A percentile compares a stretch with the other conserved stretches of the same genome.
Evolutionary conservation across 129 eudicot species (phyloP).

Genomic region (Flaveria trinervia): DNA sequence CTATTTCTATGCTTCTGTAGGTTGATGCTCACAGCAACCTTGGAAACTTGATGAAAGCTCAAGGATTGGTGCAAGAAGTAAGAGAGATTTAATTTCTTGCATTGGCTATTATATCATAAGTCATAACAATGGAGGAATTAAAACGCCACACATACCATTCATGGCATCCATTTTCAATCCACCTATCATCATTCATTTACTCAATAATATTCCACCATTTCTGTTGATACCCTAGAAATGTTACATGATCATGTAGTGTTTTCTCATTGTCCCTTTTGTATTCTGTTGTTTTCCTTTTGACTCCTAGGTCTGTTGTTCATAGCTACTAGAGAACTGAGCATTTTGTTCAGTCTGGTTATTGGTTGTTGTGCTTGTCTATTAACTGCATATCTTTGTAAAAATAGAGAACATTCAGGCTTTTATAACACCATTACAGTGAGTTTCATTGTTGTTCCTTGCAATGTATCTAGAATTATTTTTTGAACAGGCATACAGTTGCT

Average conservation of each 20-base stretch:
- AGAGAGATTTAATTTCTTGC: conserved; percentile 11
- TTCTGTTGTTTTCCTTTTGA: conserved; percentile 21
- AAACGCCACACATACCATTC: background rate
- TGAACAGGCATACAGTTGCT: conserved; percentile 86
- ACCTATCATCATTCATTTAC: background rate
- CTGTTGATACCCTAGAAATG: background rate
- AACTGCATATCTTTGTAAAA: conserved; percentile 16
- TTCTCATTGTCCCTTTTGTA: conserved; percentile 24
- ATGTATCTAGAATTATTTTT: conserved; percentile 22
- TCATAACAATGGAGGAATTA: conserved; percentile 18
- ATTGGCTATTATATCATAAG: conserved; percentile 7
- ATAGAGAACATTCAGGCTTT: conserved; percentile 9
- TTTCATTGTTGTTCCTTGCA: background rate
- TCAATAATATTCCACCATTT: background rate
- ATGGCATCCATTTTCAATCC: conserved; percentile 5
- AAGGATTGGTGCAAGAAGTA: conserved; percentile 90
- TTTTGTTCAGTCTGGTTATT: conserved; percentile 25
- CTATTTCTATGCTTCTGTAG: conserved; percentile 33
- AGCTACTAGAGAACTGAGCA: conserved; percentile 22
- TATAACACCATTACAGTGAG: conserved; percentile 3
- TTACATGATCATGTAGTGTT: conserved; percentile 19
- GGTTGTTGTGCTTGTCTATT: conserved; percentile 21
- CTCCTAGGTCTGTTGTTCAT: conserved; percentile 19
- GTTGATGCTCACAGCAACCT: conserved; percentile 98
- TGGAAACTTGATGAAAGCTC: conserved; percentile 98